Evolutionary conservation across 139 green algal species (phyloP).

Genomic region (Tetradesmus lagerheimii): DNA sequence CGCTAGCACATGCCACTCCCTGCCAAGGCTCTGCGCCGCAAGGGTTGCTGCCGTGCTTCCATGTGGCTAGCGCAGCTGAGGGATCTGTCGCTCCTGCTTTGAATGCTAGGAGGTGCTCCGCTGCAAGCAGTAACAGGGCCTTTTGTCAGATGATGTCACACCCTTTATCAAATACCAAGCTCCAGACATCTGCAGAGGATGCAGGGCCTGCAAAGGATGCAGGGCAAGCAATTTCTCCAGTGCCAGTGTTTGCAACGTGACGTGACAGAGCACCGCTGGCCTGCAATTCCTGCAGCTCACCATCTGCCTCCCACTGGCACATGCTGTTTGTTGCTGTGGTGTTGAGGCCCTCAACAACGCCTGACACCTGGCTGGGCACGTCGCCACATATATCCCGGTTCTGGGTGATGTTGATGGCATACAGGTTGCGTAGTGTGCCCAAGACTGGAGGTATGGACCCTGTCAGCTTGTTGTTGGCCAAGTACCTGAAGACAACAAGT

Average conservation of each 20-base stretch:
- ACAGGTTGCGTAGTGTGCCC: background rate
- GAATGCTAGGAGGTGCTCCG: slow-evolving; percentile 9
- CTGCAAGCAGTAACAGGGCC: slow-evolving; percentile 1
- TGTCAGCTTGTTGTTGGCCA: slow-evolving; percentile 20
- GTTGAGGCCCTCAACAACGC: background rate
- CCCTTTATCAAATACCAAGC: background rate
- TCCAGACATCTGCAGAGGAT: background rate
- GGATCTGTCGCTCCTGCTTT: background rate
- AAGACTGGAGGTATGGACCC: slow-evolving; percentile 9
- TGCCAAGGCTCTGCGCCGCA: slow-evolving; percentile 9
- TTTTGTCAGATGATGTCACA: background rate
- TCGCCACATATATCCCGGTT: slow-evolving; percentile 18
- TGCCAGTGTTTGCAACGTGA: background rate
- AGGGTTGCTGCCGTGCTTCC: slow-evolving; percentile 25
- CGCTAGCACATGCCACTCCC: background rate
- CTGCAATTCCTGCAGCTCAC: background rate
- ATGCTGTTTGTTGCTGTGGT: background rate
- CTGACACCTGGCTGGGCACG: background rate
- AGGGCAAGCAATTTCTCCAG: background rate
- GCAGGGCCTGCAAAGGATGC: no score
- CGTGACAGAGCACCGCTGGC: no score
- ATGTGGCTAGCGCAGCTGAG: background rate
- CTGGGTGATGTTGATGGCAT: background rate
- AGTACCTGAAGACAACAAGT: background rate
- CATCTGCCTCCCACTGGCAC: slow-evolving; percentile 13